These are phyloP conservation scores for Diaporthe eres DNA, from an alignment of 2,329 filamentous ascomycete genomes.

Conservation along the genomic window DNA sequence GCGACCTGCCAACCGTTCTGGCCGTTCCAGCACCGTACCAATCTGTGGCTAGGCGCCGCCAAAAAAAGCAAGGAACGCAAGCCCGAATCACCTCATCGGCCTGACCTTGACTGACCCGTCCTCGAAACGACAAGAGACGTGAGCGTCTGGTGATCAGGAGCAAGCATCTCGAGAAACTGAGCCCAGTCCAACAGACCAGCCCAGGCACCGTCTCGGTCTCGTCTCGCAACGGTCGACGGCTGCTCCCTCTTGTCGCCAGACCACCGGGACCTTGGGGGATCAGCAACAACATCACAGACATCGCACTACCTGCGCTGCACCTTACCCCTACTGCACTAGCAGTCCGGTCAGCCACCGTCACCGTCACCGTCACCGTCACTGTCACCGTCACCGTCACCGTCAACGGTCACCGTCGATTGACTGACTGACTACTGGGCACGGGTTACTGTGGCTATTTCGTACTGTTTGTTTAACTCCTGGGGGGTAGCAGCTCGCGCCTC, in stretches of 20 bases:
- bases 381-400: constrained; percentile 1
- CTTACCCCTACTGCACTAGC: constrained; percentile 17
- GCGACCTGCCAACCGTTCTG: constrained; percentile 1
- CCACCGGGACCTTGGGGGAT: not conserved
- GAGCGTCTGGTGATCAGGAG: constrained; percentile 14
- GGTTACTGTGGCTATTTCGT: not conserved
- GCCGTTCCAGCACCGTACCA: constrained; percentile 22
- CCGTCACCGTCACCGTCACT: not conserved
- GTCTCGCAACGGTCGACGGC: constrained; percentile 20
- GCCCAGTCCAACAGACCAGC: not conserved
- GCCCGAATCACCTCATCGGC: constrained; percentile 2
- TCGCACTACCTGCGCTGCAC: constrained; percentile 11
- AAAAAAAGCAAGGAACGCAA: constrained; percentile 10
- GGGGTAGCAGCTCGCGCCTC: not conserved
- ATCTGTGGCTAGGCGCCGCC: not conserved
- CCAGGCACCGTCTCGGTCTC: constrained; percentile 26
- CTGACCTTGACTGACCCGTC: not conserved
- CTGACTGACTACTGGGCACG: not conserved
- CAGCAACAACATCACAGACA: constrained; percentile 6
- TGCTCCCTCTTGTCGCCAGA: constrained; percentile 23
- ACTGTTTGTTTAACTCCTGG: not conserved
- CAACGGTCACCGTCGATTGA: not conserved
- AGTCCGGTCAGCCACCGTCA: not conserved
- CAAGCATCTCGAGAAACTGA: constrained; percentile 6
- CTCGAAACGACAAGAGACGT: constrained; percentile 14